phyloP scores from a whole-genome alignment of 2,329 filamentous ascomycete genomes.

The Graphilbum ipis-grandicollis region DNA sequence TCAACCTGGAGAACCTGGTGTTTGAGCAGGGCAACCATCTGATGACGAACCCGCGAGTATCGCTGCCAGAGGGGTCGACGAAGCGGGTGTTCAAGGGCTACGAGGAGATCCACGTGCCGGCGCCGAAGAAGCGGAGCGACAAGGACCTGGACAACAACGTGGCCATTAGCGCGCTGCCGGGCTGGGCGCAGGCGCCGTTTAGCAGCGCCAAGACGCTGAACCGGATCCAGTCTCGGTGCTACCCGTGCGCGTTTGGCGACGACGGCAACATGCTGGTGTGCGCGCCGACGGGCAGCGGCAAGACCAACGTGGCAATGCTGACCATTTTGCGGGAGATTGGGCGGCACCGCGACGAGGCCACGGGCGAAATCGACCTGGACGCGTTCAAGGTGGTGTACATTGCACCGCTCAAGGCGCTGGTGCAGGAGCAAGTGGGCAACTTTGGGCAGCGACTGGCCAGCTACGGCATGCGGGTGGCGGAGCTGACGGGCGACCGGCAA shows the following conservation, averaged over 20 bases:
- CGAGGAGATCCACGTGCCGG: slow-evolving; percentile 92
- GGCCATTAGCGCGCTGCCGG: slow-evolving; percentile 73
- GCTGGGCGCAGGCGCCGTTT: slow-evolving; percentile 81
- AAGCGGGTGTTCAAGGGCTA: slow-evolving; percentile 96
- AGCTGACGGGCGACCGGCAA: slow-evolving; percentile 92
- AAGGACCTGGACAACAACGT: slow-evolving; percentile 60
- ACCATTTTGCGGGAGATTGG: slow-evolving; percentile 92
- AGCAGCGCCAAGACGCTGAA: slow-evolving; percentile 76
- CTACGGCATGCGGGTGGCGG: slow-evolving; percentile 84
- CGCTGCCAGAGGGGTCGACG: slow-evolving; percentile 82
- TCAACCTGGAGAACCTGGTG: slow-evolving; percentile 89
- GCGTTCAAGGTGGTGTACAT: slow-evolving; percentile 99
- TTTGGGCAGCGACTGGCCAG: slow-evolving; percentile 81
- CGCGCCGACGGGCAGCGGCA: slow-evolving; percentile 90
- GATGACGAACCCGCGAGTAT: slow-evolving; percentile 97
- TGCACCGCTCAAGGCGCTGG: slow-evolving; percentile 83
- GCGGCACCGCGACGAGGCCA: slow-evolving; percentile 76
- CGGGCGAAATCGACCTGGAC: slow-evolving; percentile 88
- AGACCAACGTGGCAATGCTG: slow-evolving; percentile 97
- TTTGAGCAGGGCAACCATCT: slow-evolving; percentile 98
- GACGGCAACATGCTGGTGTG: slow-evolving; percentile 98
- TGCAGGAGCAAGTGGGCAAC: slow-evolving; percentile 96
- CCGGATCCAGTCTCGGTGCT: slow-evolving; percentile 90
- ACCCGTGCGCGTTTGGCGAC: slow-evolving; percentile 73
- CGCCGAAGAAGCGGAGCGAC: slow-evolving; percentile 74